phyloP scores from a whole-genome alignment of 2,329 filamentous ascomycete species.

The Xylariomycetidae sp. region DNA sequence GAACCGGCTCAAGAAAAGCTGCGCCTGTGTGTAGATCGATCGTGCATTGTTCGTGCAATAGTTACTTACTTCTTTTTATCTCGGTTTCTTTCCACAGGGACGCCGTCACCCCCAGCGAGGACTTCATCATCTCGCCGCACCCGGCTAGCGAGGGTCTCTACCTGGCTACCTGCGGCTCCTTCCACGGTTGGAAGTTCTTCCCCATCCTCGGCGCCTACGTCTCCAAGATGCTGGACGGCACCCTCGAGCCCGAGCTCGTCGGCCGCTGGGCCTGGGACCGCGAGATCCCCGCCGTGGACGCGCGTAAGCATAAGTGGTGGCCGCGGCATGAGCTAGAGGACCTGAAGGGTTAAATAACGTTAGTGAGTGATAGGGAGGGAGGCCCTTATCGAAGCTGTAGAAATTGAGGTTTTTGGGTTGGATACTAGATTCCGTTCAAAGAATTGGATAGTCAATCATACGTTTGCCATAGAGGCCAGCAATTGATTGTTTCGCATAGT shows the following conservation, averaged over 20 bases:
- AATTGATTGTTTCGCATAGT: too few species aligned
- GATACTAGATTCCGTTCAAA: too few species aligned
- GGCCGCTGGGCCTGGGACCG: slow-evolving; percentile 54
- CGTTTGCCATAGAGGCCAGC: too few species aligned
- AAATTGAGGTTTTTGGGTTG: too few species aligned
- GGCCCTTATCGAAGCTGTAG: too few species aligned
- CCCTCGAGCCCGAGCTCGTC: slow-evolving; percentile 35
- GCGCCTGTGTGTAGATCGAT: not conserved
- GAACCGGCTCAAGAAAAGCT: not conserved
- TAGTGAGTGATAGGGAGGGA: too few species aligned
- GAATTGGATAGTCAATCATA: too few species aligned
- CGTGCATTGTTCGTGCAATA: too few species aligned
- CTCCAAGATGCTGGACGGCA: slow-evolving; percentile 44
- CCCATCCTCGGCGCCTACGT: slow-evolving; percentile 49
- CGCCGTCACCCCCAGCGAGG: slow-evolving; percentile 55
- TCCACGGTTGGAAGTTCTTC: slow-evolving; percentile 65
- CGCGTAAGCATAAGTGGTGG: slow-evolving; percentile 48
- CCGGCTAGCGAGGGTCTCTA: slow-evolving; percentile 48
- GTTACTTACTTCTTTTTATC: too few species aligned
- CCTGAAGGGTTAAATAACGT: too few species aligned
- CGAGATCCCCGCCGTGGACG: slow-evolving; percentile 46
- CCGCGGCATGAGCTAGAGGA: slow-evolving; percentile 44
- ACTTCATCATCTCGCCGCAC: slow-evolving; percentile 60
- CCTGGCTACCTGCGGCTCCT: slow-evolving; percentile 60
- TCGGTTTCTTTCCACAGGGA: too few species aligned